A percentile compares a stretch with the other conserved stretches of the same genome.
Conservation (phyloP, 2,329 filamentous ascomycete species). For the Tolypocladium guangdongense region DNA sequence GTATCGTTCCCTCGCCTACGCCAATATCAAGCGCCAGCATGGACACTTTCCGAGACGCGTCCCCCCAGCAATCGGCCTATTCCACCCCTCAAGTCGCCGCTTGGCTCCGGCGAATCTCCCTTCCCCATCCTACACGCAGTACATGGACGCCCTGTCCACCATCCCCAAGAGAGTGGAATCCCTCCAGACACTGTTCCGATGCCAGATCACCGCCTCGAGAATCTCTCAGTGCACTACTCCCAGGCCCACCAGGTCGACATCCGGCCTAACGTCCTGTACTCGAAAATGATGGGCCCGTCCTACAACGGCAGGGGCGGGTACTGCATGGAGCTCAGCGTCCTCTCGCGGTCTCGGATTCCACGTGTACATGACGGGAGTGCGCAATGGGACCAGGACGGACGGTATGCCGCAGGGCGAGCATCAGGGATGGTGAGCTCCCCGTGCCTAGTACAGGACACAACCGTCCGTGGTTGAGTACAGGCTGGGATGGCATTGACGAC, state of each 20-base stretch:
- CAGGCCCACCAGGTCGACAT: slow-evolving; percentile 27
- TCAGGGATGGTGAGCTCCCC: slow-evolving; percentile 29
- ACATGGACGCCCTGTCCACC: neutral
- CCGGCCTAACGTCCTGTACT: slow-evolving; percentile 32
- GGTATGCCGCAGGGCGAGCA: slow-evolving; percentile 31
- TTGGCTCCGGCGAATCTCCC: neutral
- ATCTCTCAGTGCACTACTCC: slow-evolving; percentile 43
- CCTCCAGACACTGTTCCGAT: slow-evolving; percentile 17
- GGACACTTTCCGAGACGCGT: too few relatives aligned
- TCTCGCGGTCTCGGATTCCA: slow-evolving; percentile 40
- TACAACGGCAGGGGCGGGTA: slow-evolving; percentile 41
- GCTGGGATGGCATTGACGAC: too few relatives aligned
- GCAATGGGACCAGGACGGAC: slow-evolving; percentile 29
- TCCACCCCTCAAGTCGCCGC: neutral
- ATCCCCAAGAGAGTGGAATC: slow-evolving; percentile 7
- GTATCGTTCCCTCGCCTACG: too few relatives aligned
- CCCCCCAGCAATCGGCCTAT: neutral
- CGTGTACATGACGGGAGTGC: slow-evolving; percentile 45
- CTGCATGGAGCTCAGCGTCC: slow-evolving; percentile 47
- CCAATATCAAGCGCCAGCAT: too few relatives aligned
- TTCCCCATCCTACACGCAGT: neutral
- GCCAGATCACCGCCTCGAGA: slow-evolving; percentile 35
- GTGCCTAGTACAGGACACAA: too few relatives aligned
- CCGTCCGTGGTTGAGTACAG: too few relatives aligned
- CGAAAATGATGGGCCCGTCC: slow-evolving; percentile 32